These are phyloP conservation scores for Vaccinium macrocarpon DNA, from an alignment of 148 eudicot genomes.

Conservation along the genomic window DNA sequence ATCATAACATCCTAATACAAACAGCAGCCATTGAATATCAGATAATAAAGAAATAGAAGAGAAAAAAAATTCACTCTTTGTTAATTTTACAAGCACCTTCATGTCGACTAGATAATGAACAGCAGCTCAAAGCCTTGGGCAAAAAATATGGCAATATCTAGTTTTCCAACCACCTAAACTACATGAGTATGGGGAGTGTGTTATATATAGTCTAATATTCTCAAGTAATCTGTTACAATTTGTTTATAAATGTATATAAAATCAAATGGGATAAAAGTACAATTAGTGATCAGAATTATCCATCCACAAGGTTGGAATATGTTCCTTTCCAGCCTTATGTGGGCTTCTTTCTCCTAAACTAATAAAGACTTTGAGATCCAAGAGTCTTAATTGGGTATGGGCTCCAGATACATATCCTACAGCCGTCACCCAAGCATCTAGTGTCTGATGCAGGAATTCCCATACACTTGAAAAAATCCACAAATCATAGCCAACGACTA, in stretches of 20 bases:
- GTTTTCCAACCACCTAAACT: neutral
- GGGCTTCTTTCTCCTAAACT: neutral
- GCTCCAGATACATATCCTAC: neutral
- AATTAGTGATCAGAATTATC: neutral
- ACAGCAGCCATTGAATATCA: slow-evolving; percentile 12
- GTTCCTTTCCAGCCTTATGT: neutral
- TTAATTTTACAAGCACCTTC: neutral
- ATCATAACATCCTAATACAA: slow-evolving; percentile 75
- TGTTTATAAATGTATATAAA: neutral
- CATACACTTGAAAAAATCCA: neutral
- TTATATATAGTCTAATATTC: neutral
- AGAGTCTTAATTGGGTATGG: neutral
- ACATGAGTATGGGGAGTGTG: neutral
- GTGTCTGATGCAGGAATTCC: neutral
- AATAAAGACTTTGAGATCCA: neutral
- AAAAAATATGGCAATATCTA: neutral
- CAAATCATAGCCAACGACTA: neutral
- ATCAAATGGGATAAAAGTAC: neutral
- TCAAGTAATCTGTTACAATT: neutral
- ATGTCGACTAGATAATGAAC: neutral
- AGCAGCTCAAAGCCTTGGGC: neutral
- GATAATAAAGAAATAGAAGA: neutral
- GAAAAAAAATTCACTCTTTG: neutral
- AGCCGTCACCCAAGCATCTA: neutral
- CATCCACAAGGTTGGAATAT: slow-evolving; percentile 3